Base-by-base conservation (phyloP, 345 rosid species). In the Cardiospermum halicacabum region DNA sequence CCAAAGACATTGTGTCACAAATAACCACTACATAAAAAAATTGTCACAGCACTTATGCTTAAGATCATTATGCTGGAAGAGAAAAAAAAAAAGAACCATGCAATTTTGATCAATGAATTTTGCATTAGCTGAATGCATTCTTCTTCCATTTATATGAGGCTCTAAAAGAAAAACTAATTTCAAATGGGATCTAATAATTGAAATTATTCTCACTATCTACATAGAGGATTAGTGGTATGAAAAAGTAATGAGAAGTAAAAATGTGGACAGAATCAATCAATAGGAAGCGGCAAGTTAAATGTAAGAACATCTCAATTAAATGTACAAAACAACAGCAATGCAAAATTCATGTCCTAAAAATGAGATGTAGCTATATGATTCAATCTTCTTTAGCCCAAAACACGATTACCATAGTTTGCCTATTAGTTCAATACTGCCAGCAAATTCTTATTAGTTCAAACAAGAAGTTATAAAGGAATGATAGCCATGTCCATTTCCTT, bases 401-500 rank as follows among this genome's bases (percentile, higher is more conserved):
- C 53, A 43, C 27, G 64, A 34, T 42, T 43, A n/a, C 47, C 30
- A 32, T n/a, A 60, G n/a, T 19, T 13, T 16, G 53, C 53, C 26
- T 8, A 3, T 60, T 37, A 60, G 64, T 43, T 43, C 24, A 47
- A 47, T 21, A 37, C n/a, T 37, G 22, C 53, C 48, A 26, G 36
- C 24, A 16, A 40, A 21, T n/a, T 43, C 49, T 40, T 24, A n/a
- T 26, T 59, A 40, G 64, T 60, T 27, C 37, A 60, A 60, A 60
- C 64, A 21, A 43, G 16, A 43, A 7, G 25, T 43, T 60, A 43
- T 25, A 22, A 47, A 28, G 34, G 2, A 13, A 42, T 11, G 40
- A 12, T 50, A 30, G 49, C 24, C 2, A 62, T 64, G 18, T 58
- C 49, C 70, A 58, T n/a, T 53, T 65, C 27, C 61, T 65, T 53